Conservation (phyloP, 2,329 filamentous ascomycete species). For the Truncatella angustata region DNA sequence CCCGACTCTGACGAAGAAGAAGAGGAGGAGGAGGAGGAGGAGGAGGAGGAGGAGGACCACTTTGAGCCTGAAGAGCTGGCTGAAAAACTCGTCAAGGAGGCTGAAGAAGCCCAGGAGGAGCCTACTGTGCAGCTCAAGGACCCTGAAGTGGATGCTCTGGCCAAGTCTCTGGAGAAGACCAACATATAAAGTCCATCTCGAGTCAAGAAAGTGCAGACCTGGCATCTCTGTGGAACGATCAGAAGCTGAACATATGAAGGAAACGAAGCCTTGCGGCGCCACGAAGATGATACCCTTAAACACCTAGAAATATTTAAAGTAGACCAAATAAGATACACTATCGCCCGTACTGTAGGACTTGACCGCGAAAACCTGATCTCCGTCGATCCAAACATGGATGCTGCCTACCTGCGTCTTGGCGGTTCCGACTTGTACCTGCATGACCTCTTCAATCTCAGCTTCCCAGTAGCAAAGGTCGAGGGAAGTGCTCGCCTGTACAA, state of each 20-base stretch:
- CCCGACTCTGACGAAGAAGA: slow-evolving; percentile 68
- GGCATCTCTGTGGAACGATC: neutral
- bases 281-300: slow-evolving; percentile 6
- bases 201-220: neutral
- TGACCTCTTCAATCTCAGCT: too few relatives aligned
- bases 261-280: neutral
- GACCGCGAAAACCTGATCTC: too few relatives aligned
- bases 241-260: neutral
- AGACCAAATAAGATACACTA: neutral
- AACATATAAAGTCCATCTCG: slow-evolving; percentile 37
- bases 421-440: too few relatives aligned
- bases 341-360: neutral
- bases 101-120: slow-evolving; percentile 70
- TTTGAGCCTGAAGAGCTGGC: slow-evolving; percentile 60
- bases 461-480: too few relatives aligned
- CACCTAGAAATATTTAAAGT: slow-evolving; percentile 4
- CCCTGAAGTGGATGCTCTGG: slow-evolving; percentile 77
- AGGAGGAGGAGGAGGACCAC: slow-evolving; percentile 60
- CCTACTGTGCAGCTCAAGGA: slow-evolving; percentile 70
- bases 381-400: too few relatives aligned
- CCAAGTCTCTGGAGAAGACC: slow-evolving; percentile 73
- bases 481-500: too few relatives aligned
- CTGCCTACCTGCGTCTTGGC: too few relatives aligned
- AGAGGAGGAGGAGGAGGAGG: slow-evolving; percentile 66
- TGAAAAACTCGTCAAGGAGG: slow-evolving; percentile 68